A percentile compares a stretch with the other conserved stretches of the same genome.
These are phyloP conservation scores for Gremmenia infestans DNA, from an alignment of 2,329 filamentous ascomycete genomes.

Conservation along the genomic window DNA sequence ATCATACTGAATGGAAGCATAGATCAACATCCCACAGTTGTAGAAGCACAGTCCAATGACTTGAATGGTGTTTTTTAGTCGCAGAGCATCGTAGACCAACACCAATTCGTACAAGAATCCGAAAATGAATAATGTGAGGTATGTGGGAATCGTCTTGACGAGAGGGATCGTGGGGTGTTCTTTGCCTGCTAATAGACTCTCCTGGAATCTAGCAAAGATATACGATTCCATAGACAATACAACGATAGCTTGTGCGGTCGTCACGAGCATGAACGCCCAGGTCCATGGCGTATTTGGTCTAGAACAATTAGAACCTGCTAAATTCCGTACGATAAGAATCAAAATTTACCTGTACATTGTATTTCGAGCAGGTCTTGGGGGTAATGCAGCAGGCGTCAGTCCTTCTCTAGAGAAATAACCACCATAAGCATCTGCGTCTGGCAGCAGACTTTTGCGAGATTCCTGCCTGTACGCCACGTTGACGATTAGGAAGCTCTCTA, in stretches of 20 bases:
- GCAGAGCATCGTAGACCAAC: conserved; percentile 87
- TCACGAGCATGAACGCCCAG: conserved; percentile 73
- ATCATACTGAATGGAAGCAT: conserved; percentile 87
- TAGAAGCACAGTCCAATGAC: conserved; percentile 91
- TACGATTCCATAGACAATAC: conserved; percentile 87
- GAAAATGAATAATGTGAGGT: conserved; percentile 94
- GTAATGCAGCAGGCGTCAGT: conserved; percentile 18
- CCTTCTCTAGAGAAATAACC: conserved; percentile 31
- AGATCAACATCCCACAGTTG: conserved; percentile 86
- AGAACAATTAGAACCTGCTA: neutral
- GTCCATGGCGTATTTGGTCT: conserved; percentile 78
- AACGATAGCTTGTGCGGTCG: conserved; percentile 70
- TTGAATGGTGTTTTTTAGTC: conserved; percentile 97
- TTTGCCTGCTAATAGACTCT: conserved; percentile 42
- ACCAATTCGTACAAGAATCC: conserved; percentile 90
- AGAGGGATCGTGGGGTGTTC: conserved; percentile 49
- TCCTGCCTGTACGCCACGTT: conserved; percentile 44
- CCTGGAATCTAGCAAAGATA: conserved; percentile 83
- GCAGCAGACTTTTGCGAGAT: conserved; percentile 41
- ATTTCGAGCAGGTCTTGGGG: conserved; percentile 29
- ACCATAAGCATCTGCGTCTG: conserved; percentile 34
- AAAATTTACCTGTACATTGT: conserved; percentile 59
- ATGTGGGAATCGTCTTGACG: conserved; percentile 79
- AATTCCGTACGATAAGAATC: neutral
- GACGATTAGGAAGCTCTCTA: conserved; percentile 33